These are phyloP conservation scores for Cercospora sp. DNA, from an alignment of 2,329 filamentous ascomycete species.

Conservation along the genomic window DNA sequence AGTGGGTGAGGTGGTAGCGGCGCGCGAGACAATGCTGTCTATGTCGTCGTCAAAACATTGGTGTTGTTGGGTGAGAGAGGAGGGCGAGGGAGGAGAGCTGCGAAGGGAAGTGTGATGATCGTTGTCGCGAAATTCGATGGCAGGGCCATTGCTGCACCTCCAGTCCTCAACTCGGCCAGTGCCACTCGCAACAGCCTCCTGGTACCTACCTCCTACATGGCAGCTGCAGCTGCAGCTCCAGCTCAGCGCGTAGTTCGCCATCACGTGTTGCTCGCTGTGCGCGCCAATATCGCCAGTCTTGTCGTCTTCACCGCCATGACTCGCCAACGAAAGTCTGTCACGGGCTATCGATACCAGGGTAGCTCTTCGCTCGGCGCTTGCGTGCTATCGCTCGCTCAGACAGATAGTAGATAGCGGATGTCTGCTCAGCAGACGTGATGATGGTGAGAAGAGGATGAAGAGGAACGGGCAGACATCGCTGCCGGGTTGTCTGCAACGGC, in stretches of 20 bases:
- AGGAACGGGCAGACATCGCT: background rate
- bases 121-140: constrained; percentile 5
- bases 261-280: background rate
- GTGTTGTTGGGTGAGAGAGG: constrained; percentile 1
- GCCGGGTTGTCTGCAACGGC: background rate
- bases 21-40: constrained; percentile 20
- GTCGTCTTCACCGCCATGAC: constrained; percentile 7
- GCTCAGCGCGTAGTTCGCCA: background rate
- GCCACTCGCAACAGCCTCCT: background rate
- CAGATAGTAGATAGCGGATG: background rate
- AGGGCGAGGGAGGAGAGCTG: constrained; percentile 1
- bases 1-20: constrained; percentile 6
- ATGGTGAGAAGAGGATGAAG: background rate
- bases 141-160: background rate
- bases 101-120: background rate
- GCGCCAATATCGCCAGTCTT: background rate
- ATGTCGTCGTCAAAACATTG: constrained; percentile 19
- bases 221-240: background rate
- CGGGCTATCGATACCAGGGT: constrained; percentile 9
- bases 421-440: background rate
- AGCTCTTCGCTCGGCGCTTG: background rate
- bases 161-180: background rate
- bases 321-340: background rate
- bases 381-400: background rate
- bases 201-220: background rate